Base-by-base conservation (phyloP, 768 basidiomycete species). In the Lentinula lateritia region DNA sequence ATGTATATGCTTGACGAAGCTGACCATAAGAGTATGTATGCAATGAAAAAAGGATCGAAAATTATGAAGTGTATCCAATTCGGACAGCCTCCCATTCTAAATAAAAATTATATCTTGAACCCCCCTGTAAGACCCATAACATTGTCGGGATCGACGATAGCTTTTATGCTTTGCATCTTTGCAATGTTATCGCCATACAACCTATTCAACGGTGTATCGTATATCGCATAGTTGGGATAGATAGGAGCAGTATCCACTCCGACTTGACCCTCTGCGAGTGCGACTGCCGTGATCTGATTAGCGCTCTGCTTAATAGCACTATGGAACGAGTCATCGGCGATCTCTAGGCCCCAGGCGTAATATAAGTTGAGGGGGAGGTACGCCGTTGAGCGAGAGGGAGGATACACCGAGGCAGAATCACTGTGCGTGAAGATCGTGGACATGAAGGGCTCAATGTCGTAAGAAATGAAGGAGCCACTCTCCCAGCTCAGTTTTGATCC, bases 71-170 rank as follows among this genome's bases (percentile, higher is more conserved):
- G 28, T 28, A 28, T 28, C 28, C 28, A 28, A 28, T 28, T 28
- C 28, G 2, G 28, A 4, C 28, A 39, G 38, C 38, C 23, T 23
- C 23, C 38, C 13, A 13, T 13, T 5, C 38, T 13, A 6, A 3
- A 16, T 23, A 23, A 20, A 45, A 15, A 52, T 36, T 35, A 78
- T 50, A 84, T 71, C 71, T 86, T 88, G 70, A 80, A 88, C 6
- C 87, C 88, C 5, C 87, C 87, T n/a, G 87, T 77, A 16, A 87
- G 78, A 15, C 78, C 80, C 86, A 90, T 89, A 43, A 88, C 76
- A 65, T 83, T 77, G 8, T 72, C 55, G 0, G 87, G 87, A 69
- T 90, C 88, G 57, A 83, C 75, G 20, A 52, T 58, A 60, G 62
- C 66, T 66, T 81, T 83, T 15, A 87, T 68, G 10, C 57, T 62